Evolutionary conservation across 306 rosid genomes (phyloP).

Genomic region (Acacia melanoxylon): DNA sequence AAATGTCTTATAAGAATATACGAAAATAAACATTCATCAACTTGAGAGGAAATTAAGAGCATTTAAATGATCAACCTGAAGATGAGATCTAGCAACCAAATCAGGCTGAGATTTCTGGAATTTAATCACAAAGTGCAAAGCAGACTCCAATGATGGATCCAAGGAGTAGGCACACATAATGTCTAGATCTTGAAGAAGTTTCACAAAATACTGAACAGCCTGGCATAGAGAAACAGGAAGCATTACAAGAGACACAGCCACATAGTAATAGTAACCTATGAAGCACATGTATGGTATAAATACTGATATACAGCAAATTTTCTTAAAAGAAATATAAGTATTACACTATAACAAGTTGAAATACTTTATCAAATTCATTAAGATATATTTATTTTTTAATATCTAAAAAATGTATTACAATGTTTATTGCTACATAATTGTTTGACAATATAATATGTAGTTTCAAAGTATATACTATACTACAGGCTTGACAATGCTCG

Average conservation of each 20-base stretch:
- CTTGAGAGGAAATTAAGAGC: conserved; percentile 16
- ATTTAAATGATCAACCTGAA: conserved; percentile 63
- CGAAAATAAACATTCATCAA: neutral
- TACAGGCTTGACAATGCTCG: neutral
- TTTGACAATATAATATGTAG: neutral
- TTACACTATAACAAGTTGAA: neutral
- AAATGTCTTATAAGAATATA: neutral
- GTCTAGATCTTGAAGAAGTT: conserved; percentile 83
- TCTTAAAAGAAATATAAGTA: neutral
- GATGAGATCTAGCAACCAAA: conserved; percentile 95
- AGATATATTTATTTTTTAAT: neutral
- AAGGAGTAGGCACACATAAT: conserved; percentile 67
- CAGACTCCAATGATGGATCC: conserved; percentile 73
- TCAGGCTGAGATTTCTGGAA: conserved; percentile 91
- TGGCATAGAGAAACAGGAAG: conserved; percentile 44
- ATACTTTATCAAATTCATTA: neutral
- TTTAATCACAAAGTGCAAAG: conserved; percentile 78
- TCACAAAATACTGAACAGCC: conserved; percentile 85
- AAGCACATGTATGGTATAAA: neutral
- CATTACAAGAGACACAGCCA: conserved; percentile 24
- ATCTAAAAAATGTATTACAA: neutral
- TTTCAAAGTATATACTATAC: neutral
- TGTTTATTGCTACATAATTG: neutral
- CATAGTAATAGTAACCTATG: conserved; percentile 4
- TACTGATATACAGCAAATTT: neutral